Evolutionary conservation across 306 rosid species (phyloP).

Genomic region (Pyrus pyrifolia): DNA sequence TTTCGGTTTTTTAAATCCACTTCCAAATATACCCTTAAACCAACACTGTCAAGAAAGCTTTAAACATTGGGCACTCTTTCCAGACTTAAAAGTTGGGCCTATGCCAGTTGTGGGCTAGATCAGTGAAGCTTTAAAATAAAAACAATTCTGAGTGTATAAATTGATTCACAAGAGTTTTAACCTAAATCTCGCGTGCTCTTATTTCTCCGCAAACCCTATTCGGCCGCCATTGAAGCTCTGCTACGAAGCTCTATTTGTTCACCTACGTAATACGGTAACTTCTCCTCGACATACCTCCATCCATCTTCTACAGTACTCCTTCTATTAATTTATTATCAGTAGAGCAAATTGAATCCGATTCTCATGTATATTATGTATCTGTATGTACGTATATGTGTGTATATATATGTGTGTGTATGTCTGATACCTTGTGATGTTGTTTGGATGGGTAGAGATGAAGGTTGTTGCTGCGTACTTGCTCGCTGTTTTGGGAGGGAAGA

Average conservation of each 20-base stretch:
- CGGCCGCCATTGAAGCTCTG: background rate
- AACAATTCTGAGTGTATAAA: background rate
- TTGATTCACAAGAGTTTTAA: background rate
- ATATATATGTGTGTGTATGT: background rate
- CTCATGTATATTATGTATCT: no score
- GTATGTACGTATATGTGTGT: background rate
- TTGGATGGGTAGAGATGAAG: conserved; percentile 55
- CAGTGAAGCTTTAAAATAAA: background rate
- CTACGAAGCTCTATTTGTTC: background rate
- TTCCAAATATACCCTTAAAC: no score
- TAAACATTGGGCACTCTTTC: background rate
- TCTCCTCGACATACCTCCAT: background rate
- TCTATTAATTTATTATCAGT: background rate
- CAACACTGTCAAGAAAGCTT: background rate
- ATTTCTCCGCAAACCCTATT: background rate
- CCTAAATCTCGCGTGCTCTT: background rate
- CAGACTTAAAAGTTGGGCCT: background rate
- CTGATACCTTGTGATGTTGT: background rate
- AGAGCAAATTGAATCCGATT: background rate
- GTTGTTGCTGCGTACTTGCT: conserved; percentile 59
- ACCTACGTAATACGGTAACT: background rate
- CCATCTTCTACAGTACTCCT: background rate
- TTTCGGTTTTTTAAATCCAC: no score
- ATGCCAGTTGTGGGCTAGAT: background rate
- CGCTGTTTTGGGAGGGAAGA: conserved; percentile 75